Conservation (phyloP, 2,329 filamentous ascomycete genomes). For the Fusarium temperatum region DNA sequence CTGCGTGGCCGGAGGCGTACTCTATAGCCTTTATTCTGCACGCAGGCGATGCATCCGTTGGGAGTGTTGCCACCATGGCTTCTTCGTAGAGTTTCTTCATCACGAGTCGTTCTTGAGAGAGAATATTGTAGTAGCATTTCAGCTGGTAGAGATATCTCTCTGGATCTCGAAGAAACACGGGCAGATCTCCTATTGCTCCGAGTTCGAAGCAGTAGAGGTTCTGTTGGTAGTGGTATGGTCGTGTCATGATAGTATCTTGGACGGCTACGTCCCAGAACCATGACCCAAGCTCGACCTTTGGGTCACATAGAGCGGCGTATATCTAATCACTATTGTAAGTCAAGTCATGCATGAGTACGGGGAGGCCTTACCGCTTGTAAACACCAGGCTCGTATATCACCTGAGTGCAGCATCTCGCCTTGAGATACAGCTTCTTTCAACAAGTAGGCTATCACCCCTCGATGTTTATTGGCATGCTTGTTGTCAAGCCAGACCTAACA, state of each 20-base stretch:
- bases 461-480: constrained; percentile 11
- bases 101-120: not conserved
- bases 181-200: constrained; percentile 1
- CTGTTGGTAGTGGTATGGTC: constrained; percentile 8
- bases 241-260: not conserved
- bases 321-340: not conserved
- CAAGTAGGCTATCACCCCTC: not conserved
- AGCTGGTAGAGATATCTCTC: constrained; percentile 17
- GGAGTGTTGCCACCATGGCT: not conserved
- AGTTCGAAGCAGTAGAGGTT: constrained; percentile 18
- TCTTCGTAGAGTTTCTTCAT: not conserved
- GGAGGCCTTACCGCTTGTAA: not conserved
- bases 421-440: constrained; percentile 5
- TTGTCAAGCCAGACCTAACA: constrained; percentile 20
- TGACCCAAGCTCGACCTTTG: constrained; percentile 2
- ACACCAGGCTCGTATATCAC: constrained; percentile 5
- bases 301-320: constrained; percentile 9
- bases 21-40: not conserved
- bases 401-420: not conserved
- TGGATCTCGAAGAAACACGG: constrained; percentile 12
- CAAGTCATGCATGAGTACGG: rapidly evolving
- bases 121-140: constrained; percentile 12
- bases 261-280: constrained; percentile 24
- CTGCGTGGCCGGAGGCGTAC: not conserved
- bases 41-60: not conserved